Evolutionary conservation across 1,284 basidiomycete species (phyloP).

Genomic region (Laetiporus sulphureus): DNA sequence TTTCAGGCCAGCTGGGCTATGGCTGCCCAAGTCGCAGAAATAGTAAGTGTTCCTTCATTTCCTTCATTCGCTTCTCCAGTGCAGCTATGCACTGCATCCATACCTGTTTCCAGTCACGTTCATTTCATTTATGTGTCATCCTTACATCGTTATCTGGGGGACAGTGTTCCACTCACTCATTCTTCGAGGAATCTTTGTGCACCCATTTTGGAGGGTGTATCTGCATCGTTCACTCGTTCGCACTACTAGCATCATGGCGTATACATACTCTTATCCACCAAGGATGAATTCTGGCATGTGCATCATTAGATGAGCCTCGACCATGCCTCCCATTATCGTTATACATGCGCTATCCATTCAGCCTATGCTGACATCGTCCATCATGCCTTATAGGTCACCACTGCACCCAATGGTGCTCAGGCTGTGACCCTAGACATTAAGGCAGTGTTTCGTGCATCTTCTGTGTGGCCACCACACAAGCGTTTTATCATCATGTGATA

Average conservation of each 20-base stretch:
- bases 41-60: too few relatives aligned
- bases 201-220: too few relatives aligned
- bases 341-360: too few relatives aligned
- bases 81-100: too few relatives aligned
- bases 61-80: too few relatives aligned
- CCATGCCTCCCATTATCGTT: too few relatives aligned
- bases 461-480: constrained; percentile 26
- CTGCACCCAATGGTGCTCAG: constrained; percentile 24
- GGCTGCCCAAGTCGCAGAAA: constrained; percentile 18
- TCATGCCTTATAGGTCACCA: constrained; percentile 22
- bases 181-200: too few relatives aligned
- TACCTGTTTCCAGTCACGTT: not conserved
- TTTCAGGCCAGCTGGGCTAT: constrained; percentile 25
- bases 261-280: too few relatives aligned
- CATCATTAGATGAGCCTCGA: too few relatives aligned
- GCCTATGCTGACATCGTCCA: not conserved
- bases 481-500: constrained; percentile 15
- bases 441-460: constrained; percentile 24
- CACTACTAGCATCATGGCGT: not conserved
- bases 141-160: not conserved
- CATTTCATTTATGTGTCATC: not conserved
- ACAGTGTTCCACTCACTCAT: not conserved
- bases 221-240: not conserved
- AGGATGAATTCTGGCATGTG: too few relatives aligned
- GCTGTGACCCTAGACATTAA: constrained; percentile 28